Conservation (phyloP, 768 basidiomycete genomes). For the Serendipita indica region DNA sequence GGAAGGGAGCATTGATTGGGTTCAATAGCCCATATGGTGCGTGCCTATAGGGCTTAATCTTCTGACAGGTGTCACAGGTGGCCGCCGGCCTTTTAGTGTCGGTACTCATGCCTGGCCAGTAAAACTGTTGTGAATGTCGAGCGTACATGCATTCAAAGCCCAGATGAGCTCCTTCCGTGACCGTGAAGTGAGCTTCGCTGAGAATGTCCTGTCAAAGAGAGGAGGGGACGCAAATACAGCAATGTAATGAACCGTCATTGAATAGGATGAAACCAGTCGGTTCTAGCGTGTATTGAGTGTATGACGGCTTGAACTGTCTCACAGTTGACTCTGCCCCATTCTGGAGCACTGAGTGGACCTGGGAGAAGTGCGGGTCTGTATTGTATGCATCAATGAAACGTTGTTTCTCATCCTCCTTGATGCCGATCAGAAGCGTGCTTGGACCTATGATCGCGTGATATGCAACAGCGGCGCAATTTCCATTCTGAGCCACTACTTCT, state of each 20-base stretch:
- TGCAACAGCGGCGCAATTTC: no score
- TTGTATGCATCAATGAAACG: no score
- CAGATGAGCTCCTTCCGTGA: slow-evolving; percentile 20
- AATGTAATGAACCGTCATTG: slow-evolving; percentile 17
- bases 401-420: no score
- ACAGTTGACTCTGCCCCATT: no score
- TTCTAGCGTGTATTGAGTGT: slow-evolving; percentile 13
- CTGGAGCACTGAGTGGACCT: no score
- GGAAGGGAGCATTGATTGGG: slow-evolving; percentile 8
- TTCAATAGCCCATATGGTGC: slow-evolving; percentile 7
- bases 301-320: slow-evolving; percentile 12
- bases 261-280: slow-evolving; percentile 19
- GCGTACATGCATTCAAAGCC: slow-evolving; percentile 21
- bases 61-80: slow-evolving; percentile 14
- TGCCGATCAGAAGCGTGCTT: no score
- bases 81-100: slow-evolving; percentile 16
- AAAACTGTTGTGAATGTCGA: slow-evolving; percentile 18
- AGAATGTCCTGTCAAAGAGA: slow-evolving; percentile 15
- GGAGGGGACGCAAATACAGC: slow-evolving; percentile 24
- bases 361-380: no score
- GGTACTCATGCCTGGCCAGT: slow-evolving; percentile 24
- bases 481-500: no score
- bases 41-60: slow-evolving; percentile 4
- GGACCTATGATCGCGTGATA: no score
- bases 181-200: slow-evolving; percentile 18